Percentiles rank a stretch among this genome's conserved stretches.
phyloP scores from a whole-genome alignment of 2,329 filamentous ascomycete genomes.

The Penicillium janthinellum region DNA sequence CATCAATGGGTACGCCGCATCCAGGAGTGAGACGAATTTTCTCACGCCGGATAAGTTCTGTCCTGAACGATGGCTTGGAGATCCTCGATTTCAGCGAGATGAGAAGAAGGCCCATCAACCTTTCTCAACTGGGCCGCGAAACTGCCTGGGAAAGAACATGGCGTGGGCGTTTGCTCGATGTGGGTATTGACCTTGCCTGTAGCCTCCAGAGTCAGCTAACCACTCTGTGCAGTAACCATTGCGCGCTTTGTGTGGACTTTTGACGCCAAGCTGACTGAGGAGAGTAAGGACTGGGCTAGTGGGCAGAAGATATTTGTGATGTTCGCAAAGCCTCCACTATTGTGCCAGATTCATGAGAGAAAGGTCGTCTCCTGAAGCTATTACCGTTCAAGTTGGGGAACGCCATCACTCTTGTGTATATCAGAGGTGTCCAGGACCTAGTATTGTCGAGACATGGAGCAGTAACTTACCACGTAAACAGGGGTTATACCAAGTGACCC shows the following conservation, averaged over 20 bases:
- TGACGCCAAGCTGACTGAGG: not conserved
- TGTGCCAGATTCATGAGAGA: not conserved
- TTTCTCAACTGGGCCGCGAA: not conserved
- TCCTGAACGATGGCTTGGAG: not conserved
- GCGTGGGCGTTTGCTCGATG: not conserved
- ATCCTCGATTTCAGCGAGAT: not conserved
- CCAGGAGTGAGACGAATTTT: not conserved
- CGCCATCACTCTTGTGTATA: too few species aligned
- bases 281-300: not conserved
- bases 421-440: too few species aligned
- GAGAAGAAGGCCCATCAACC: not conserved
- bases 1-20: not conserved
- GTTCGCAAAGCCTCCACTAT: not conserved
- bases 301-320: not conserved
- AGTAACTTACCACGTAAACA: too few species aligned
- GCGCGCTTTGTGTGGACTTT: not conserved
- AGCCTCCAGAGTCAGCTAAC: not conserved
- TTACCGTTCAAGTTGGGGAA: not conserved
- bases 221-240: not conserved
- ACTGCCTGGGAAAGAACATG: not conserved
- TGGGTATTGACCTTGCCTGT: not conserved
- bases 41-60: not conserved
- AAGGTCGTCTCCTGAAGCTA: not conserved
- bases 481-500: too few species aligned
- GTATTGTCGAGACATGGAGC: too few species aligned